Conservation (phyloP, 2,329 filamentous ascomycete genomes). For the Rutstroemia sp. region DNA sequence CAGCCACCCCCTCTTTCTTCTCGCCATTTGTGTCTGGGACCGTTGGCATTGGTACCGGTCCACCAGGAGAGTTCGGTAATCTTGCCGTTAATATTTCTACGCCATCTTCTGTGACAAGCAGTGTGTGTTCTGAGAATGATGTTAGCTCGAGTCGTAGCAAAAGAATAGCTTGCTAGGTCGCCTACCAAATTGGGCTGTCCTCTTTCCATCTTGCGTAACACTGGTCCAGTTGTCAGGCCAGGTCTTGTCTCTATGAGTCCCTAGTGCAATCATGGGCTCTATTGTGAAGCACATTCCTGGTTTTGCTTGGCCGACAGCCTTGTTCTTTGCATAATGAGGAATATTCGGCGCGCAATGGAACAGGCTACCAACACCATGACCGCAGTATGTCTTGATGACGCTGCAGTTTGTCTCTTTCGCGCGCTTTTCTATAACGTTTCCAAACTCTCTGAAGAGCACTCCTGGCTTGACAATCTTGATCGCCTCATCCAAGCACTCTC, state of each 20-base stretch:
- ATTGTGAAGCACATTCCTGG: slow-evolving; percentile 98
- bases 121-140: slow-evolving; percentile 59
- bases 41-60: slow-evolving; percentile 44
- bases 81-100: slow-evolving; percentile 73
- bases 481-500: slow-evolving; percentile 83
- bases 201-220: slow-evolving; percentile 80
- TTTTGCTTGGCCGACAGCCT: slow-evolving; percentile 89
- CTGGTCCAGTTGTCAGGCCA: slow-evolving; percentile 99
- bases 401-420: slow-evolving; percentile 81
- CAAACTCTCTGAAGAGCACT: slow-evolving; percentile 85
- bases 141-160: slow-evolving; percentile 13
- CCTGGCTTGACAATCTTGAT: slow-evolving; percentile 92
- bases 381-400: slow-evolving; percentile 92
- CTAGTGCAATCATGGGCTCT: slow-evolving; percentile 94
- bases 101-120: slow-evolving; percentile 75
- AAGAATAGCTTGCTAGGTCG: slow-evolving; percentile 9
- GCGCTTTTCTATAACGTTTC: slow-evolving; percentile 91
- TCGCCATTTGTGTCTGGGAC: slow-evolving; percentile 15
- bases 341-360: slow-evolving; percentile 95
- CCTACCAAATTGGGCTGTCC: slow-evolving; percentile 87
- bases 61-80: slow-evolving; percentile 59
- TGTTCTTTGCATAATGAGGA: slow-evolving; percentile 97
- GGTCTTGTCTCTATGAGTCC: slow-evolving; percentile 84
- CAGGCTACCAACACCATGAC: slow-evolving; percentile 86
- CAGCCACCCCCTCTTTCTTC: slow-evolving; percentile 2